These are phyloP conservation scores for Brettanomyces bruxellensis DNA, from an alignment of 805 yeast species.

Conservation along the genomic window DNA sequence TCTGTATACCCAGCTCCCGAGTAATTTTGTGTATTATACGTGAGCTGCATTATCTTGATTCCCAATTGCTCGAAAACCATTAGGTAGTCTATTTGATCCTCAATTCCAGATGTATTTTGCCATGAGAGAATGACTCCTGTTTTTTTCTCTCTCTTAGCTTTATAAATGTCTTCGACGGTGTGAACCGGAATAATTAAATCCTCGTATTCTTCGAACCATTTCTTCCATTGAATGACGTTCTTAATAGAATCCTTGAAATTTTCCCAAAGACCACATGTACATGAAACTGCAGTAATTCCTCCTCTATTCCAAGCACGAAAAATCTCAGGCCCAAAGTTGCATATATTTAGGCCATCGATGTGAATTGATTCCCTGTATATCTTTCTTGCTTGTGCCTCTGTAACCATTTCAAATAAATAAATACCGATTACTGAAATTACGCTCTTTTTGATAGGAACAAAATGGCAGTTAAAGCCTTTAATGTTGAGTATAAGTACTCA, in stretches of 20 bases:
- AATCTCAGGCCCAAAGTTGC: constrained; percentile 11
- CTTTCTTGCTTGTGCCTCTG: constrained; percentile 12
- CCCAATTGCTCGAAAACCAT: constrained; percentile 12
- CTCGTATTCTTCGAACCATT: constrained; percentile 13
- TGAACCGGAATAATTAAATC: constrained; percentile 12
- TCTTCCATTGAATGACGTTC: constrained; percentile 14
- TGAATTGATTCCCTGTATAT: constrained; percentile 11
- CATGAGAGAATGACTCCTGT: constrained; percentile 13
- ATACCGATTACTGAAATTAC: too few species aligned
- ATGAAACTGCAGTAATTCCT: constrained; percentile 13
- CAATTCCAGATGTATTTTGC: constrained; percentile 14
- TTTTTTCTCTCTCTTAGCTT: constrained; percentile 11
- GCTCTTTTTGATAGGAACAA: too few species aligned
- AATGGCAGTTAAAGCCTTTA: too few species aligned
- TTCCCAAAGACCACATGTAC: constrained; percentile 14
- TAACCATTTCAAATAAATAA: constrained; percentile 5
- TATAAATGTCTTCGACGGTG: constrained; percentile 11
- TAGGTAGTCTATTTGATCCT: constrained; percentile 12
- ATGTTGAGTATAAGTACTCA: too few species aligned
- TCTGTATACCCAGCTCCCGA: constrained; percentile 16
- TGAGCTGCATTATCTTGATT: constrained; percentile 12
- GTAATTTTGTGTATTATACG: constrained; percentile 14
- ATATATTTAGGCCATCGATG: constrained; percentile 12
- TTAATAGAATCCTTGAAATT: constrained; percentile 13
- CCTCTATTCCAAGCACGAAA: constrained; percentile 13